Evolutionary conservation across 805 yeast genomes (phyloP).

Genomic region (Candida nanaspora): DNA sequence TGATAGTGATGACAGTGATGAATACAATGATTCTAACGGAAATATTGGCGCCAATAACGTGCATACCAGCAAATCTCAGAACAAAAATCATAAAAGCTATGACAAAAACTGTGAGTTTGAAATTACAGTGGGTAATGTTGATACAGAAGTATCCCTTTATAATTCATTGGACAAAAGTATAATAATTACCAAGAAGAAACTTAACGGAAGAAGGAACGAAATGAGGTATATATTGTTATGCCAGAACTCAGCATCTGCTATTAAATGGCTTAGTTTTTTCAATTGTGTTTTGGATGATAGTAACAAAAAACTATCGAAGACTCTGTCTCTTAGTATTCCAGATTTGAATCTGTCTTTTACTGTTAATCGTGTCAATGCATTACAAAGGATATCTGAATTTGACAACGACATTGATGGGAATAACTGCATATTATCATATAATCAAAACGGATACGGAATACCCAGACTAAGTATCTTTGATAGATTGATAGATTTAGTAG

Average conservation of each 20-base stretch:
- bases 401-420: not conserved
- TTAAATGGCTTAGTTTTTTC: slow-evolving; percentile 60
- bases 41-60: slow-evolving; percentile 7
- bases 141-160: slow-evolving; percentile 42
- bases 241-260: slow-evolving; percentile 43
- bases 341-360: slow-evolving; percentile 36
- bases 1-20: no score
- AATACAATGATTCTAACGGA: no score
- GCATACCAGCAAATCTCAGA: not conserved
- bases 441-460: slow-evolving; percentile 16
- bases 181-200: slow-evolving; percentile 32
- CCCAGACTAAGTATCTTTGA: slow-evolving; percentile 25
- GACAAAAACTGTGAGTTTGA: slow-evolving; percentile 10
- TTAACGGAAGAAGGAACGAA: no score
- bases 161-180: slow-evolving; percentile 68
- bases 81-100: not conserved
- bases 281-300: slow-evolving; percentile 34
- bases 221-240: slow-evolving; percentile 45
- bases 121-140: slow-evolving; percentile 12
- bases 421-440: slow-evolving; percentile 1
- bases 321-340: slow-evolving; percentile 33
- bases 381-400: not conserved
- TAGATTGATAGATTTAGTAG: slow-evolving; percentile 31
- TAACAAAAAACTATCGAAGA: slow-evolving; percentile 4
- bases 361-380: slow-evolving; percentile 18